Evolutionary conservation across 139 green algal species (phyloP), one percentile per base, ranked within the genome.

Genomic region (Trebouxia sp.): DNA sequence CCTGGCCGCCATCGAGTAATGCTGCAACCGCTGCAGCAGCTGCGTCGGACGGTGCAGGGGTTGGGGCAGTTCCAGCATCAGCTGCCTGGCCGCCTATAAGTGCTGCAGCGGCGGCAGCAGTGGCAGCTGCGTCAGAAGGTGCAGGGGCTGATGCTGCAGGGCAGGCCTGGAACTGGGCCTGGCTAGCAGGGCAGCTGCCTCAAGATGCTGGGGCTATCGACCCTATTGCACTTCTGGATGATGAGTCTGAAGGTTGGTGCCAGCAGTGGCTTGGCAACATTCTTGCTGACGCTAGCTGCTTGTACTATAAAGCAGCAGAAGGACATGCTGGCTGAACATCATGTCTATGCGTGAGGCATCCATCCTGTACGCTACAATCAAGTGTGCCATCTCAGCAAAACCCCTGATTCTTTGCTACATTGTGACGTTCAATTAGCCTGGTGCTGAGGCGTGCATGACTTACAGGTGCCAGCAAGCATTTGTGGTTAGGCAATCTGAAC

Each of bases 401-500:
- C n/a, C n/a, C n/a, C n/a, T n/a, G n/a, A n/a, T n/a, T n/a, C n/a
- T n/a, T n/a, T n/a, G n/a, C n/a, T n/a, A n/a, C n/a, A n/a, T n/a
- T n/a, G n/a, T n/a, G n/a, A n/a, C n/a, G n/a, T n/a, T n/a, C n/a
- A n/a, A n/a, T n/a, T n/a, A n/a, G n/a, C n/a, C n/a, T n/a, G n/a
- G n/a, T n/a, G n/a, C n/a, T n/a, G n/a, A n/a, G n/a, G n/a, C n/a
- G n/a, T n/a, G n/a, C n/a, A n/a, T n/a, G n/a, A n/a, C n/a, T n/a
- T n/a, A n/a, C 62, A 72, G 62, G 62, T 12, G 62, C 41, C 24
- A 77, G 69, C 69, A 81, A 42, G 53, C 92, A 96, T 85, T 84
- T 97, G 58, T 96, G 92, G 92, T 87, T 97, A 75, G 91, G 92
- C 74, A 97, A 97, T 86, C 88, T 97, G 82, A 86, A 82, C n/a